Evolutionary conservation across 148 eudicot species (phyloP), one percentile per base, ranked within the genome.

Genomic region (Camellia lanceoleosa): DNA sequence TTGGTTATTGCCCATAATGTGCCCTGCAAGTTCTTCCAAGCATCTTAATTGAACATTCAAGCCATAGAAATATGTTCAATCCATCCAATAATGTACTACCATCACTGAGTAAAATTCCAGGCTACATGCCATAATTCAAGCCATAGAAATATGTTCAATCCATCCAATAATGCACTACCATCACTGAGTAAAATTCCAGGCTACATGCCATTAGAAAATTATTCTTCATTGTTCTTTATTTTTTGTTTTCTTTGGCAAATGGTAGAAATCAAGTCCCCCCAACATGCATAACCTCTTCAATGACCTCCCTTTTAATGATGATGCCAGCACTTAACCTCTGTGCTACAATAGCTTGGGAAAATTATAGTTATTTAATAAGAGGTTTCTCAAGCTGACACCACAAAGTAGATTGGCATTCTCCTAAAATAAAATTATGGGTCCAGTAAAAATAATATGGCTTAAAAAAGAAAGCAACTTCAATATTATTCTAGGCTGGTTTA

Each of bases 271-370:
- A 7, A 73, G 38, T 19, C 47, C 38, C 44, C 11, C 5, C 15
- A 2, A 5, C 43, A 54, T 14, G 3, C 9, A 30, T 0, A 15
- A 30, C 41, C 74, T 52, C 46, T 68, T 68, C 23, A 68, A 52
- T 78, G 80, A 49, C 11, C 8, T 78, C 44, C 41, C 68, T 65
- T 14, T 78, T 30, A 30, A 49, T n/a, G 65, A 14, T 56, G 13
- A 38, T 30, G 64, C 65, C 42, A 74, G 61, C n/a, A 63, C 10
- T 20, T 63, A 63, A 62, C 44, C 52, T 7, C 8, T 75, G 4
- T 59, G 38, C 67, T 58, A 19, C 68, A 23, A 30, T 55, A 30
- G 46, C 64, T 54, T 73, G 14, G 43, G 76, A 7, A 19, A 74
- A 30, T 60, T 60, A 47, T 58, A 43, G n/a, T 30, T 71, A 46